Base-by-base conservation (phyloP, 139 green algal species). In the Closterium sp. region DNA sequence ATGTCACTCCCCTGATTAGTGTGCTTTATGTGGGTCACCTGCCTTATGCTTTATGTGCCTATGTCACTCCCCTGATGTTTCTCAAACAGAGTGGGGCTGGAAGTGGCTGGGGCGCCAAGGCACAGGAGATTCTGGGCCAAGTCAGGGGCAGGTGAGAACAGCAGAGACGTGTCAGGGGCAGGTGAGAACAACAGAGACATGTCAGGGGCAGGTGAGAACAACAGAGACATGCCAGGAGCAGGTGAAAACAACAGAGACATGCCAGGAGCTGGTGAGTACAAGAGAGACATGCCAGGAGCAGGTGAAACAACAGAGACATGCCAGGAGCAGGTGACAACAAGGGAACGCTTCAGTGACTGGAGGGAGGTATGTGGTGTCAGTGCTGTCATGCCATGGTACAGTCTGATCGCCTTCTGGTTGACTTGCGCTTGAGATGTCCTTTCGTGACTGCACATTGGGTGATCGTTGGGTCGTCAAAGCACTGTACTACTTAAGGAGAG, bases 81-180 rank as follows among this genome's bases (percentile, higher is more conserved):
- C 21, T 12, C n/a, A 86, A 32, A 1, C 92, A 94, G 92, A 36
- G 88, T 34, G 92, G 92, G 8, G 92, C 92, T 25, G 86, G 97
- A 86, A 88, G 64, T 35, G 98, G 98, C 30, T 99, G 96, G 96
- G 98, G 98, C n/a, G 97, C 96, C 91, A 98, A 98, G 90, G 98
- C 98, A 85, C 96, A 99, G 90, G 94, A 98, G 92, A 90, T 98
- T 0, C 95, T 99, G 34, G 96, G 97, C 84, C 87, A 88, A 95
- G 96, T 96, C 38, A 96, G 96, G 94, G 96, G 91, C 94, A 94
- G 94, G 90, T 95, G 55, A 93, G 87, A 76, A 76, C 55, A 76
- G 55, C 55, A 76, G 55, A 76, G 38, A 66, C 38, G 19, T 66
- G 3, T 9, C 4, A 16, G 43, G 3, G 6, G 7, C 43, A 16